These are phyloP conservation scores for Xanthoparmelia taractica DNA, from an alignment of 495 filamentous ascomycete genomes.

Conservation along the genomic window DNA sequence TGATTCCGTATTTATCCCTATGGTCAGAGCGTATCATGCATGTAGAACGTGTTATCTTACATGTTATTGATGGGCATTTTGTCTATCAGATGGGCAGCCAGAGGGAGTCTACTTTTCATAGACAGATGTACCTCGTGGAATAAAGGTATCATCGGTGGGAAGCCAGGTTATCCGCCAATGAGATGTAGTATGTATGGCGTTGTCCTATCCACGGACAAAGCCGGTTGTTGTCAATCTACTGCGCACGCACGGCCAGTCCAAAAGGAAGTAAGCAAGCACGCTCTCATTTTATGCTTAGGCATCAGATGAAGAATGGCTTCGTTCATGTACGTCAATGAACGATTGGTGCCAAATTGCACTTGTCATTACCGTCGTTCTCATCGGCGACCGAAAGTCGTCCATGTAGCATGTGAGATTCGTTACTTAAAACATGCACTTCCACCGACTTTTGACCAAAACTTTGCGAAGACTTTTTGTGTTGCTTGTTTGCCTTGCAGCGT, in stretches of 20 bases:
- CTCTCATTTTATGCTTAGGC: neutral
- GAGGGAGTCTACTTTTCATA: no score
- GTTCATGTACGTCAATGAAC: neutral
- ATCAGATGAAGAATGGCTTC: neutral
- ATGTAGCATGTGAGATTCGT: neutral
- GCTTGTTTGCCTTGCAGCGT: neutral
- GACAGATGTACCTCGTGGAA: no score
- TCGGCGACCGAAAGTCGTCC: conserved; percentile 2
- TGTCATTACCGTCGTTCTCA: neutral
- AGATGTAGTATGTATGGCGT: no score
- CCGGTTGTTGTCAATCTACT: neutral
- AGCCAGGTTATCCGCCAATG: no score
- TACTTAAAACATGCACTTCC: neutral
- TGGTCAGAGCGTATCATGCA: no score
- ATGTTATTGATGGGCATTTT: no score
- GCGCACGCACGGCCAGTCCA: neutral
- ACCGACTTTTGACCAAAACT: neutral
- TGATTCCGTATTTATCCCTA: no score
- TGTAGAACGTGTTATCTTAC: no score
- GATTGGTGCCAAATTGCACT: neutral
- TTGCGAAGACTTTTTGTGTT: neutral
- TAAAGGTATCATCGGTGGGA: no score
- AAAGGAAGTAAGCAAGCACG: neutral
- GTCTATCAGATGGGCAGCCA: no score
- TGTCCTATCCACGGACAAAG: neutral